Percentiles rank a stretch among this genome's conserved stretches.
Evolutionary conservation across 352 stramenopile species (phyloP).

Genomic region (Phytophthora nicotianae): DNA sequence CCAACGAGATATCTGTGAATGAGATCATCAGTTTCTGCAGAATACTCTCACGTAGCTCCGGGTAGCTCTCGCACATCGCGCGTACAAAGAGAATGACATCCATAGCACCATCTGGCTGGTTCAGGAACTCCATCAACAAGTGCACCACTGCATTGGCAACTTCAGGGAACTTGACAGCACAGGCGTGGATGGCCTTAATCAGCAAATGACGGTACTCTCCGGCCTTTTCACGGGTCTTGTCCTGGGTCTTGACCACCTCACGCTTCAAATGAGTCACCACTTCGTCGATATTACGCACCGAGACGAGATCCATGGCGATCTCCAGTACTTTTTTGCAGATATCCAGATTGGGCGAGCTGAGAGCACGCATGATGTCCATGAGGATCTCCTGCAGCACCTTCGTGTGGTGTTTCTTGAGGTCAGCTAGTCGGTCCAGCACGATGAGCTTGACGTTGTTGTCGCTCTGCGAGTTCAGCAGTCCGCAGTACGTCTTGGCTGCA

Average conservation of each 20-base stretch:
- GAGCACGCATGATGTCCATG: slow-evolving; percentile 98
- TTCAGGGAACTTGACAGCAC: slow-evolving; percentile 97
- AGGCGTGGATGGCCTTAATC: slow-evolving; percentile 98
- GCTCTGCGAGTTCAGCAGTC: slow-evolving; percentile 97
- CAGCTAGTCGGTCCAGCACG: slow-evolving; percentile 97
- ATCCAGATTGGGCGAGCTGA: slow-evolving; percentile 97
- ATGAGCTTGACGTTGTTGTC: slow-evolving; percentile 99
- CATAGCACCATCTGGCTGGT: slow-evolving; percentile 94
- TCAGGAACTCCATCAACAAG: slow-evolving; percentile 99
- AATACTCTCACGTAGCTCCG: slow-evolving; percentile 91
- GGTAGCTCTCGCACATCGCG: slow-evolving; percentile 97
- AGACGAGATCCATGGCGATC: slow-evolving; percentile 98
- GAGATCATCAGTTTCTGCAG: slow-evolving; percentile 95
- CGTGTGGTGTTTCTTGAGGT: slow-evolving; percentile 97
- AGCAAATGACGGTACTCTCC: slow-evolving; percentile 97
- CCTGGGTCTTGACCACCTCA: slow-evolving; percentile 91
- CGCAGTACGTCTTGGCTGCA: slow-evolving; percentile 97
- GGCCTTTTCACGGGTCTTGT: slow-evolving; percentile 94
- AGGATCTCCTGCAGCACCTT: slow-evolving; percentile 99
- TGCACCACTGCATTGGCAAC: slow-evolving; percentile 98
- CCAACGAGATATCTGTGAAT: slow-evolving; percentile 93
- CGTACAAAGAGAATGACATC: slow-evolving; percentile 99
- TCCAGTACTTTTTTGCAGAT: slow-evolving; percentile 99
- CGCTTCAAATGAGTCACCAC: slow-evolving; percentile 93
- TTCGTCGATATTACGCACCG: slow-evolving; percentile 97